These are phyloP conservation scores for Melaleuca alternifolia DNA, from an alignment of 345 rosid species.

Conservation along the genomic window DNA sequence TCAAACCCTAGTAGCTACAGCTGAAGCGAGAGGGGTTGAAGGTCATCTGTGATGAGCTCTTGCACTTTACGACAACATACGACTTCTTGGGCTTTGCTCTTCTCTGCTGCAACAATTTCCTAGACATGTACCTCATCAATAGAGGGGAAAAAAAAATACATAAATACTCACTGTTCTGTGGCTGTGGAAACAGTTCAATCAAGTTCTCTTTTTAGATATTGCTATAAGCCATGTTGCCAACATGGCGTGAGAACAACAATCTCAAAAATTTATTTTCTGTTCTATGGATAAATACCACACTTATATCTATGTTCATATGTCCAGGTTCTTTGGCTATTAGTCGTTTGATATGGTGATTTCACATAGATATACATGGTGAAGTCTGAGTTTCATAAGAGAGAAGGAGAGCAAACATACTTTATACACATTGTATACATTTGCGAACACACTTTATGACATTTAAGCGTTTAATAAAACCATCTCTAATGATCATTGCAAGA, in stretches of 20 bases:
- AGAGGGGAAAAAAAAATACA: not conserved
- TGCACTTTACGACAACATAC: not conserved
- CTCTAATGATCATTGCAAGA: not conserved
- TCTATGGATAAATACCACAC: not conserved
- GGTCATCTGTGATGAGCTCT: not conserved
- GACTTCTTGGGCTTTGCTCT: not conserved
- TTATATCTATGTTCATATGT: not conserved
- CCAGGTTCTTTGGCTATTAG: not conserved
- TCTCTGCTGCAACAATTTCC: not conserved
- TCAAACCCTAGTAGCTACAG: not conserved
- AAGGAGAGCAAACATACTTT: not conserved
- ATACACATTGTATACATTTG: not conserved
- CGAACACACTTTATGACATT: not conserved
- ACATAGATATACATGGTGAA: not conserved
- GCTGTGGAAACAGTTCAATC: not conserved
- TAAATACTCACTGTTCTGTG: not conserved
- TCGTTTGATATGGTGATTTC: not conserved
- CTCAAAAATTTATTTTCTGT: not conserved
- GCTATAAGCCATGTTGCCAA: not conserved
- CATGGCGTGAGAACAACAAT: not conserved
- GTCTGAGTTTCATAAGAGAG: not conserved
- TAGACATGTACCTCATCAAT: not conserved
- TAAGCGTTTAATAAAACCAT: not conserved
- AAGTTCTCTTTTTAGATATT: not conserved
- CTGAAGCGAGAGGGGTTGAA: not conserved